phyloP scores from a whole-genome alignment of 116 monocot species.

The Posidonia oceanica region DNA sequence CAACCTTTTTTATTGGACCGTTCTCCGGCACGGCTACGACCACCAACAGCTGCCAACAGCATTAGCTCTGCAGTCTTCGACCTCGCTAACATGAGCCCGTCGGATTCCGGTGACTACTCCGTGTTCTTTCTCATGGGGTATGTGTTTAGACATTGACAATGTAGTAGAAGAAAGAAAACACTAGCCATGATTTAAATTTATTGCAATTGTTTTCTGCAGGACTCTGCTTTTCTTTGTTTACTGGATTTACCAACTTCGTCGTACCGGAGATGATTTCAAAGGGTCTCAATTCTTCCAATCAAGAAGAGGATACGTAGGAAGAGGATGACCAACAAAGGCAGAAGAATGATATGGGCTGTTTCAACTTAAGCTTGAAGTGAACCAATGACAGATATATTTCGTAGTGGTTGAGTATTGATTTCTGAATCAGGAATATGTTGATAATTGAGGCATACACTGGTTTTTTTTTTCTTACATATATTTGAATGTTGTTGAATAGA shows the following conservation, averaged over 20 bases:
- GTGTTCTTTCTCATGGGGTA: constrained; percentile 9
- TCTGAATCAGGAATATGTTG: too few species aligned
- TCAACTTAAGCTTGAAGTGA: too few species aligned
- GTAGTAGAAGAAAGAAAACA: background rate
- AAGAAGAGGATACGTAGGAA: background rate
- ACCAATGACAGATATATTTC: too few species aligned
- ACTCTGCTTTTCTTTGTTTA: constrained; percentile 24
- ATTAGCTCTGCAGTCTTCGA: background rate
- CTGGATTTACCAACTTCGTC: constrained; percentile 38
- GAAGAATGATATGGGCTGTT: too few species aligned
- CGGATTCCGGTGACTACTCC: constrained; percentile 6
- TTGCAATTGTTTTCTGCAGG: constrained; percentile 14
- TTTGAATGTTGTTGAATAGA: too few species aligned
- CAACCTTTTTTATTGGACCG: background rate
- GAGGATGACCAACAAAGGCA: background rate
- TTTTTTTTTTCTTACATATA: too few species aligned
- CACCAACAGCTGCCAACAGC: background rate
- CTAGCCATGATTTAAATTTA: background rate
- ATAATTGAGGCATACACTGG: too few species aligned
- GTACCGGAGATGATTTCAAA: constrained; percentile 23
- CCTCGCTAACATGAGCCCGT: background rate
- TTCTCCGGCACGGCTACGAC: background rate
- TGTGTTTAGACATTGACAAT: background rate
- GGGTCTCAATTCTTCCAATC: background rate
- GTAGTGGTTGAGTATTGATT: too few species aligned